Evolutionary conservation across 352 stramenopile species (phyloP), one percentile per base, ranked within the genome.

Genomic region (Phytophthora podocarpi): DNA sequence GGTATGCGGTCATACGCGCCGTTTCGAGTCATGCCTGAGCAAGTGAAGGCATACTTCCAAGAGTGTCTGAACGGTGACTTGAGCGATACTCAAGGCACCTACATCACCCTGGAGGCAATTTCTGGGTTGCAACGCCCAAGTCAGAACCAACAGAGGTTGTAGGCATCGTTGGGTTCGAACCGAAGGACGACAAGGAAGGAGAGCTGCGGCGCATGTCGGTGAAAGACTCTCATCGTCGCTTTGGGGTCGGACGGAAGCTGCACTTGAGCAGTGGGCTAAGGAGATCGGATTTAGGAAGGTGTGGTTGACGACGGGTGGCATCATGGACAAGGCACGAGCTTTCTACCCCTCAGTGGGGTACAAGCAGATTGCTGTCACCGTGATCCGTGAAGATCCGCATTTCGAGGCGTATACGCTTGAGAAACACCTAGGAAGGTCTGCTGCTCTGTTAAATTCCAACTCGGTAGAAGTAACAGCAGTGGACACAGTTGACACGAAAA

Each of bases 191-290:
- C 7, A 21, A 49, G 11, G 64, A 76, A 40, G 72, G 54, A 23
- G 58, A 66, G 30, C 28, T 75, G 41, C 68, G 78, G 1, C 72
- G 78, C 42, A 67, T 88, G 71, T 84, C 76, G 1, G 76, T 85
- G 24, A 65, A 72, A 50, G n/a, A 47, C 23, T 66, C 63, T 10
- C 61, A 64, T 15, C 70, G 67, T 8, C 71, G 75, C 11, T 67
- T 61, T 16, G 73, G 76, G 20, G 37, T 88, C 13, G 76, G 65
- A 1, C 67, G 64, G 9, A 36, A 65, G 12, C 63, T 4, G 11
- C 57, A 31, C 58, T 88, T 1, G 78, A 88, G 43, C 9, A 65
- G 3, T 88, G 72, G 76, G 76, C 72, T 1, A 26, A 42, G 5
- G 20, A 39, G 0, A 45, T 73, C 8, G 55, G 46, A 0, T 67